phyloP scores from a whole-genome alignment of 1,139 yeast genomes.

The Hanseniaspora uvarum region DNA sequence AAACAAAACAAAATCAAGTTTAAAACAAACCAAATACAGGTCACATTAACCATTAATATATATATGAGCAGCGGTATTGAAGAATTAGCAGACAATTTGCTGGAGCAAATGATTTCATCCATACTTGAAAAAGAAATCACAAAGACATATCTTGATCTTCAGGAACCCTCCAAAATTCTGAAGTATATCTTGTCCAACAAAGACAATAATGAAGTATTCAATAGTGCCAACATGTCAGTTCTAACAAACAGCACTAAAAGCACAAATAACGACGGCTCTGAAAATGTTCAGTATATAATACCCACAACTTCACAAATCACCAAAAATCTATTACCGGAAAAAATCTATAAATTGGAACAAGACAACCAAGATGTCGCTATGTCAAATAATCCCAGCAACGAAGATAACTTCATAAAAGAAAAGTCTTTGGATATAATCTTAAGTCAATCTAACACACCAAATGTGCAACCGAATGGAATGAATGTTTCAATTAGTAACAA shows the following conservation, averaged over 20 bases:
- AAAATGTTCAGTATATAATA: slow-evolving; percentile 10
- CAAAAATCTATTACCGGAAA: slow-evolving; percentile 10
- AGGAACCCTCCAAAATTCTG: slow-evolving; percentile 1
- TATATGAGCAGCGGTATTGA: not conserved
- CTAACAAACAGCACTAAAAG: not conserved
- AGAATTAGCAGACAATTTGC: not conserved
- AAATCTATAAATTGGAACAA: slow-evolving; percentile 1
- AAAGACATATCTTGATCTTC: slow-evolving; percentile 1
- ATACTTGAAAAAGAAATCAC: slow-evolving; percentile 12
- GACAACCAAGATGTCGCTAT: not conserved
- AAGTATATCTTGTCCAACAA: slow-evolving; percentile 2
- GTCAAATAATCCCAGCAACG: not conserved
- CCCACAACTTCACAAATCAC: slow-evolving; percentile 13
- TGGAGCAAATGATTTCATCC: slow-evolving; percentile 7
- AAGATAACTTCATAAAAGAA: slow-evolving; percentile 4
- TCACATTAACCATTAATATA: not conserved
- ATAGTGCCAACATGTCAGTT: not conserved
- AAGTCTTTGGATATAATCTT: slow-evolving; percentile 10
- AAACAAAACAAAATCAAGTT: not conserved
- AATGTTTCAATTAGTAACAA: not conserved
- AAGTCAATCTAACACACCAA: slow-evolving; percentile 12
- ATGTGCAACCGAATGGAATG: not conserved
- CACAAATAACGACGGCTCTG: not conserved
- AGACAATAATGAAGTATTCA: slow-evolving; percentile 1
- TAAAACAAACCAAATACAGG: not conserved